Evolutionary conservation across 345 rosid genomes (phyloP).

Genomic region (rapeseed (Brassica napus)): Da-Ae NC_063444.1:5803001-5803500

Average conservation of each 20-base stretch:
- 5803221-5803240: neutral
- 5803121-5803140: too few species aligned
- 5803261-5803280: conserved; percentile 9
- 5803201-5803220: neutral
- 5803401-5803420: conserved; percentile 6
- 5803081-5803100: too few species aligned
- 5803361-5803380: neutral
- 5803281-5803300: neutral
- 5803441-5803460: neutral
- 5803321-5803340: neutral
- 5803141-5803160: too few species aligned
- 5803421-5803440: neutral
- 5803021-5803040: too few species aligned
- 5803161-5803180: too few species aligned
- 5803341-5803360: neutral
- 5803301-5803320: neutral
- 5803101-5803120: too few species aligned
- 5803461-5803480: neutral
- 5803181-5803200: too few species aligned
- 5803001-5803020: too few species aligned
- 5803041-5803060: too few species aligned
- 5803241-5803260: conserved; percentile 7
- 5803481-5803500: neutral
- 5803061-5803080: too few species aligned
- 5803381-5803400: conserved; percentile 1